Evolutionary conservation across 371 early-diverging fungal species (phyloP), one percentile per base, ranked within the genome.

Genomic region (Mycotypha africana): DNA sequence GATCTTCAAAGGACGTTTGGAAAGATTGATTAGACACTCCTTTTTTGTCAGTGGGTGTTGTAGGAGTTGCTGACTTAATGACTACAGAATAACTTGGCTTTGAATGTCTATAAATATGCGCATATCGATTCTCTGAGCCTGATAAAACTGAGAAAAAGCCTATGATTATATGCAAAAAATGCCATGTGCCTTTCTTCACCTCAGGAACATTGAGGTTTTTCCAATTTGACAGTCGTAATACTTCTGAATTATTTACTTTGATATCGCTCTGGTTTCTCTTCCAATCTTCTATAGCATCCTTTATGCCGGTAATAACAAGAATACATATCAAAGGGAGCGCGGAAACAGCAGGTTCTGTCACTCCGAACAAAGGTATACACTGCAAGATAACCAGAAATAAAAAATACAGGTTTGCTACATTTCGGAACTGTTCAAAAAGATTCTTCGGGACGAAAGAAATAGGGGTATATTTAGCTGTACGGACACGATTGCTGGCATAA

Each of bases 331-430:
- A 73, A 0, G 97, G 96, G 10, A 97, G 63, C 11, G 89, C 62
- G 3, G 95, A 89, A 8, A 92, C 91, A 24, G 71, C 84, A 21
- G 79, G 81, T 49, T 87, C 86, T 2, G 85, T 81, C 3, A 91
- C 89, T 19, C 89, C 88, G 68, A 70, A 89, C 25, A 79, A 47
- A 32, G 75, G 87, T 42, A 83, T 74, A 57, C 79, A 76, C 58
- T 91, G 91, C 32, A 93, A 64, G 30, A 73, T 59, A 4, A 89
- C 86, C 4, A 88, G 78, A 47, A 95, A 82, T 40, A 95, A 63
- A 56, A 98, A 98, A 70, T 93, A 98, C n/a, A 95, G 51, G 62
- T 97, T 98, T 53, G 91, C 91, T 19, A 80, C 70, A 53, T 80
- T 81, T 37, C 88, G 81, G 56, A 94, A 89, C 66, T 98, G 96